phyloP scores from a whole-genome alignment of 2,329 filamentous ascomycete species.

The Talaromyces sp. region DNA sequence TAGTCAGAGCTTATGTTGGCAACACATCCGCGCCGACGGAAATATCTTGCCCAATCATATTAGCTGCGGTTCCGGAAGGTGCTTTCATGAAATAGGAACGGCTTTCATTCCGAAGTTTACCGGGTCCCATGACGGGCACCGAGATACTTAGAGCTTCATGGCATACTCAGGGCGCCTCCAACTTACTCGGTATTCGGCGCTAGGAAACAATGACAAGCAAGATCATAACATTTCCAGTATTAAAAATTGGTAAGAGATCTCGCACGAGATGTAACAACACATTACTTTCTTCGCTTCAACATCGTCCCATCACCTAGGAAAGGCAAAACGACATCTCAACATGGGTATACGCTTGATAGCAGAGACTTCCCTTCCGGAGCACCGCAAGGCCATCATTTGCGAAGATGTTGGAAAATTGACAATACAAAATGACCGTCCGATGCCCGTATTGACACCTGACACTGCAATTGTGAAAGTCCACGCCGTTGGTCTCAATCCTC shows the following conservation, averaged over 20 bases:
- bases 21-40: background rate
- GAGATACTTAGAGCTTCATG: background rate
- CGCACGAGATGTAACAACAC: background rate
- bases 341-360: background rate
- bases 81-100: background rate
- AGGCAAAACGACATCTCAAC: background rate
- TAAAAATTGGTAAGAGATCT: background rate
- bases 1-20: background rate
- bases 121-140: background rate
- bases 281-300: background rate
- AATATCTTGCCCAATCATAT: background rate
- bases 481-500: conserved; percentile 34
- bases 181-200: background rate
- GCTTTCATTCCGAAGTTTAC: background rate
- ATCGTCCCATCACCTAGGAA: background rate
- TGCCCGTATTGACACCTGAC: background rate
- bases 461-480: conserved; percentile 15
- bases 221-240: background rate
- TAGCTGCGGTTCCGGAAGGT: background rate
- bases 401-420: conserved; percentile 1
- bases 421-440: background rate
- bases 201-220: background rate
- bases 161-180: background rate
- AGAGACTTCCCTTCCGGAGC: background rate
- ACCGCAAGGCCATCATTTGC: background rate